phyloP scores from a whole-genome alignment of 148 eudicot species.

The Fagopyrum homotropicum region DNA sequence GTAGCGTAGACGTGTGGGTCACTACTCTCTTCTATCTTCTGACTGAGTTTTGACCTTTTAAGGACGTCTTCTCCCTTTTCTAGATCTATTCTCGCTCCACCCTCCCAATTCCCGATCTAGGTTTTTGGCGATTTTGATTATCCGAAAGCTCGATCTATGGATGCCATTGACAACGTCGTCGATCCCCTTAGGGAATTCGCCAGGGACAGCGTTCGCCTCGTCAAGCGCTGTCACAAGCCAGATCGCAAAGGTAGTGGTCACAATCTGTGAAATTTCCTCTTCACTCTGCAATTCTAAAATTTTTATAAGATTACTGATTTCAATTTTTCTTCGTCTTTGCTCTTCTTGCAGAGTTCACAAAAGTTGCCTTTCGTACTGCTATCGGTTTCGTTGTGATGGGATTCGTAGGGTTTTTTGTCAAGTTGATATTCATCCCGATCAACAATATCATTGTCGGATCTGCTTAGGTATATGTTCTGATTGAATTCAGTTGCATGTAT shows the following conservation, averaged over 20 bases:
- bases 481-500: not conserved
- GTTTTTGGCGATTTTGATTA: not conserved
- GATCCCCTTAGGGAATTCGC: slow-evolving; percentile 30
- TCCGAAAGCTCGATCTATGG: slow-evolving; percentile 6
- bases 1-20: not conserved
- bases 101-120: not conserved
- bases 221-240: slow-evolving; percentile 30
- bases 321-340: not conserved
- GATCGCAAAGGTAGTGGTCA: slow-evolving; percentile 22
- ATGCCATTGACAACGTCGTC: slow-evolving; percentile 22
- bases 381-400: slow-evolving; percentile 28
- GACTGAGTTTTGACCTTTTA: not conserved
- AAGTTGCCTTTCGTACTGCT: slow-evolving; percentile 27
- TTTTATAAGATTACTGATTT: not conserved
- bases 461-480: slow-evolving; percentile 4
- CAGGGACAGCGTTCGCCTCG: slow-evolving; percentile 27
- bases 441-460: slow-evolving; percentile 25
- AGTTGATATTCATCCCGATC: slow-evolving; percentile 25
- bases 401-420: slow-evolving; percentile 26
- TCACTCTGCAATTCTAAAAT: not conserved
- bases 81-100: not conserved
- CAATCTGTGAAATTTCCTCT: not conserved
- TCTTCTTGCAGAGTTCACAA: slow-evolving; percentile 18
- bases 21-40: not conserved
- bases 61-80: not conserved